Evolutionary conservation across 2,329 filamentous ascomycete genomes (phyloP), one percentile per base, ranked within the genome.

Genomic region (Dothidotthia symphoricarpi): DNA sequence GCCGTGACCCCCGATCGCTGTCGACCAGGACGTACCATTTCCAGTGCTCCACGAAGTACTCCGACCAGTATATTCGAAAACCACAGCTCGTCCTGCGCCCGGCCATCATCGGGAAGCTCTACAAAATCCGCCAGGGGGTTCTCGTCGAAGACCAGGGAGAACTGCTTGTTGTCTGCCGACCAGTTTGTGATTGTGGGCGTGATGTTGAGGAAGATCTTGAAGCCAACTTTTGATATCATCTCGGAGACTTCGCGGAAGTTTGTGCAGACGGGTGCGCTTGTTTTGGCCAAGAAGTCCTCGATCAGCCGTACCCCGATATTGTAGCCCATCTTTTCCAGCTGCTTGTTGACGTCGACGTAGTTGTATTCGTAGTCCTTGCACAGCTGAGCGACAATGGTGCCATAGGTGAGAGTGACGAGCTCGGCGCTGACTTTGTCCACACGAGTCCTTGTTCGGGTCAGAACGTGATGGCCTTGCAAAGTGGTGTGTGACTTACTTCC

Each of bases 341-440:
- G 93, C 68, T 91, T 89, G 73, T 98, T 98, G 64, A 98, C 91
- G 67, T 97, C 89, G 34, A 81, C 75, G 65, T 98, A 98, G 71
- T 97, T 88, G 58, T 81, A 83, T 57, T 96, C 89, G 66, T 91
- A 95, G 73, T 98, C 93, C 68, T 91, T 91, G 74, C 91, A 97
- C 51, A 98, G 76, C 68, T 97, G 91, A 40, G 89, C 87, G 40
- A 98, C 93, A 48, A 98, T 94, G 16, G 93, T 97, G 62, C 93
- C 93, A 68, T 98, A 98, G 22, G 93, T 98, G 59, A 98, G 79
- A 30, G 90, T 96, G 35, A 98, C 91, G 45, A 98, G 80, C 74
- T 98, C 93, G 50, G 93, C 88, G 70, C 96, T 96, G 73, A 97
- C 89, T 71, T 97, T 97, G 71, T 97, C 91, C 61, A 96, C 85